Conservation (phyloP, 495 filamentous ascomycete species). For the Geoglossum glabrum region DNA sequence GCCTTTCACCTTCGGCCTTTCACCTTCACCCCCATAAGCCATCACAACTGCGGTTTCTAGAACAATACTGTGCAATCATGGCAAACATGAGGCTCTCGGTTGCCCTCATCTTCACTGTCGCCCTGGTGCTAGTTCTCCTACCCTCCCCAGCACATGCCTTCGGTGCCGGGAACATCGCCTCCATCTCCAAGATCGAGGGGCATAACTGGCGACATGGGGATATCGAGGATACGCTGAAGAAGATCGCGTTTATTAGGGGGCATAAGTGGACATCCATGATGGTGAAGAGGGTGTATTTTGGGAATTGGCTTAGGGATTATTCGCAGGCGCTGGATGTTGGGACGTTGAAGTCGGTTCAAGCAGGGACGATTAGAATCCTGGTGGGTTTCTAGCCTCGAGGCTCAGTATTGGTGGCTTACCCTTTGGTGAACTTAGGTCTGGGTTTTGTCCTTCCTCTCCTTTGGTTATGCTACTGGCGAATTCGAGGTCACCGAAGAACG, state of each 20-base stretch:
- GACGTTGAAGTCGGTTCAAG: constrained; percentile 70
- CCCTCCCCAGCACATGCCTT: constrained; percentile 52
- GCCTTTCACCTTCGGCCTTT: too few species aligned
- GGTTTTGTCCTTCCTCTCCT: constrained; percentile 79
- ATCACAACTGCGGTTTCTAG: neutral
- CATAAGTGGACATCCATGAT: constrained; percentile 90
- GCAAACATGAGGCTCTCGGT: neutral
- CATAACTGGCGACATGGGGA: constrained; percentile 88
- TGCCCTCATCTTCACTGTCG: constrained; percentile 1
- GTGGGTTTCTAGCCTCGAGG: constrained; percentile 19
- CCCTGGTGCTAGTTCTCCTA: constrained; percentile 39
- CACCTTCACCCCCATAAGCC: neutral
- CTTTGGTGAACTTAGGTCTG: constrained; percentile 25
- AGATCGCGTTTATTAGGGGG: constrained; percentile 65
- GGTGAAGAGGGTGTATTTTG: constrained; percentile 84
- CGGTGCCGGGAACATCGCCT: constrained; percentile 89
- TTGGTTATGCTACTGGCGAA: constrained; percentile 91
- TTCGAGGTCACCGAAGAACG: constrained; percentile 90
- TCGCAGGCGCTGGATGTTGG: constrained; percentile 86
- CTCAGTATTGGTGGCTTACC: neutral
- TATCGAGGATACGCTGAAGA: constrained; percentile 86
- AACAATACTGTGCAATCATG: neutral
- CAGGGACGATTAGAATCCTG: constrained; percentile 74
- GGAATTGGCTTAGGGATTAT: constrained; percentile 33
- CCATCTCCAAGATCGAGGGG: constrained; percentile 81